These are phyloP conservation scores for Nemania bipapillata DNA, from an alignment of 2,329 filamentous ascomycete genomes.

Conservation along the genomic window DNA sequence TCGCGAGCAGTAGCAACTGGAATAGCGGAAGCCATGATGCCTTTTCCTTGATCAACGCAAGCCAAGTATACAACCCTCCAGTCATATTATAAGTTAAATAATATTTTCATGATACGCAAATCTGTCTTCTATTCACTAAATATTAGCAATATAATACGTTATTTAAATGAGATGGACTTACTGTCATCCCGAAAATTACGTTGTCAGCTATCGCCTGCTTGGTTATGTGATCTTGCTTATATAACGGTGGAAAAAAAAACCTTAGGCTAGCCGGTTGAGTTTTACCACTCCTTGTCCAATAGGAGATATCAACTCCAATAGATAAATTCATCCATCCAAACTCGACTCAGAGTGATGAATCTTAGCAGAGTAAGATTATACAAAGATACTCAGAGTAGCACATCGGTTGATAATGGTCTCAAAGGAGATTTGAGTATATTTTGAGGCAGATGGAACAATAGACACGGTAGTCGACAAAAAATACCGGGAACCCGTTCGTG, in stretches of 20 bases:
- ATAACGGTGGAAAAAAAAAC: neutral
- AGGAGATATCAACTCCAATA: neutral
- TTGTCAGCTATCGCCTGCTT: neutral
- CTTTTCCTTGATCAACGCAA: slow-evolving; percentile 38
- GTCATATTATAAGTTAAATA: slow-evolving; percentile 43
- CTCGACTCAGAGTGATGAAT: slow-evolving; percentile 1
- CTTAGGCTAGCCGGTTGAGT: neutral
- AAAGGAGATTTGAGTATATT: slow-evolving; percentile 22
- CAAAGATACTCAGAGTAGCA: neutral
- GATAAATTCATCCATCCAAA: slow-evolving; percentile 2
- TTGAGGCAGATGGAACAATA: slow-evolving; percentile 16
- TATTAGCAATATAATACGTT: slow-evolving; percentile 23
- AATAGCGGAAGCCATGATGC: slow-evolving; percentile 51
- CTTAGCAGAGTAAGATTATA: neutral
- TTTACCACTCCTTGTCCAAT: neutral
- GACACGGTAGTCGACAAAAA: slow-evolving; percentile 12
- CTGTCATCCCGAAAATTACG: neutral
- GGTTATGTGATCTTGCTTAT: neutral
- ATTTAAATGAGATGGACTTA: slow-evolving; percentile 16
- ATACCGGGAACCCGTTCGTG: slow-evolving; percentile 6
- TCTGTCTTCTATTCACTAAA: neutral
- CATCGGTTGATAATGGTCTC: neutral
- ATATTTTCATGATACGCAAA: slow-evolving; percentile 38
- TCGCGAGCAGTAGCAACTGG: slow-evolving; percentile 45
- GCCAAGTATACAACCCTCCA: slow-evolving; percentile 35